phyloP scores from a whole-genome alignment of 1,284 basidiomycete genomes.

The Heterobasidion parviporum region DNA sequence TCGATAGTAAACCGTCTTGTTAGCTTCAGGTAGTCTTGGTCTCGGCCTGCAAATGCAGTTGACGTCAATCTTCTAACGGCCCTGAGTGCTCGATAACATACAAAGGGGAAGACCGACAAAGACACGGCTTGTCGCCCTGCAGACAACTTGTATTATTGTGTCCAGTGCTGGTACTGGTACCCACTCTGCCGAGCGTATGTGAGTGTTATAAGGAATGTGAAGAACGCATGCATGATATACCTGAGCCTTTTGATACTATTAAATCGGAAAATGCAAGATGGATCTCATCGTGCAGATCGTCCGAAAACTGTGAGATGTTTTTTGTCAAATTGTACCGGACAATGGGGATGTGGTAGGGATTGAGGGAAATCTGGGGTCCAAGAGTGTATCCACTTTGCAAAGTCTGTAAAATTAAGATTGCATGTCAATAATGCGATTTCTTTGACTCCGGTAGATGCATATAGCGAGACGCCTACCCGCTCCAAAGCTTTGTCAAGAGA shows the following conservation, averaged over 20 bases:
- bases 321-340: constrained; percentile 25
- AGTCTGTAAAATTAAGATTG: background rate
- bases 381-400: constrained; percentile 9
- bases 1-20: constrained; percentile 24
- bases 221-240: too few species aligned
- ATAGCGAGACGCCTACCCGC: constrained; percentile 12
- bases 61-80: background rate
- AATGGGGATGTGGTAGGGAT: constrained; percentile 23
- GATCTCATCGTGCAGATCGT: too few species aligned
- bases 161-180: constrained; percentile 14
- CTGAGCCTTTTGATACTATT: too few species aligned
- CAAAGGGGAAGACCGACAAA: constrained; percentile 33
- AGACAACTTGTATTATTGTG: constrained; percentile 30
- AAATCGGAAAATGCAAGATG: too few species aligned
- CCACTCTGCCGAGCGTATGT: too few species aligned
- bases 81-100: constrained; percentile 10
- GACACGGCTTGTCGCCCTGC: constrained; percentile 28
- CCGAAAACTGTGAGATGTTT: constrained; percentile 13
- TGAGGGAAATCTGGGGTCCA: constrained; percentile 4
- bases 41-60: constrained; percentile 23
- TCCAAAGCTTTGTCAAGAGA: constrained; percentile 8
- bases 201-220: too few species aligned
- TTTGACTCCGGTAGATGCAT: background rate
- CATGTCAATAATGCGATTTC: too few species aligned
- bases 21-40: constrained; percentile 28